Percentiles rank a stretch among this genome's conserved stretches.
Evolutionary conservation across 768 basidiomycete genomes (phyloP).

Genomic region (Trametes maxima): DNA sequence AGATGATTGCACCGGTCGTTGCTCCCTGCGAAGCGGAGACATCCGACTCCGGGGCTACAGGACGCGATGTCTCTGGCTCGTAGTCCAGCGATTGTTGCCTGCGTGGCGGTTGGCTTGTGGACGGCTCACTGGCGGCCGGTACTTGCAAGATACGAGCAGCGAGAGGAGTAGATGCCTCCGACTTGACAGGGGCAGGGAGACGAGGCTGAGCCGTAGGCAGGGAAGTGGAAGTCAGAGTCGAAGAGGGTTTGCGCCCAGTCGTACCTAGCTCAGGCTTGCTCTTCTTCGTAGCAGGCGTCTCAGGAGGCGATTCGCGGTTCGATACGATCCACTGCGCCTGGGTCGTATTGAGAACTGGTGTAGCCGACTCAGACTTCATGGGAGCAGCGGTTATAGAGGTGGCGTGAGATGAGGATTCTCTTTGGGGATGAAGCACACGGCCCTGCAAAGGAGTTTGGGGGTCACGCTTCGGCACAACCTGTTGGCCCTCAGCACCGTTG

Average conservation of each 20-base stretch:
- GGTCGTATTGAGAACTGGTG: neutral
- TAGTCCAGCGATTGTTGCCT: conserved; percentile 11
- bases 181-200: neutral
- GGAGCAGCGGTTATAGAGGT: too few relatives aligned
- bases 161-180: neutral
- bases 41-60: too few relatives aligned
- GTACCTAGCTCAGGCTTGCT: conserved; percentile 2
- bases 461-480: neutral
- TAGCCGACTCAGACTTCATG: neutral
- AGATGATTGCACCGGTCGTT: neutral
- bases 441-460: neutral
- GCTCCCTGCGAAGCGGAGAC: neutral
- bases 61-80: neutral
- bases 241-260: neutral
- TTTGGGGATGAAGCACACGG: neutral
- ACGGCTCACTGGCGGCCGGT: neutral
- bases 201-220: neutral
- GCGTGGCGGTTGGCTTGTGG: neutral
- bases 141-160: neutral
- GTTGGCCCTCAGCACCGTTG: neutral
- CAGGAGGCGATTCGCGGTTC: neutral
- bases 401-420: neutral
- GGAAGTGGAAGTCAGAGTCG: neutral
- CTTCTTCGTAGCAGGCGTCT: neutral
- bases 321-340: neutral